A percentile compares a stretch with the other conserved stretches of the same genome.
Conservation (phyloP, 768 basidiomycete species). For the Russula foetens region DNA sequence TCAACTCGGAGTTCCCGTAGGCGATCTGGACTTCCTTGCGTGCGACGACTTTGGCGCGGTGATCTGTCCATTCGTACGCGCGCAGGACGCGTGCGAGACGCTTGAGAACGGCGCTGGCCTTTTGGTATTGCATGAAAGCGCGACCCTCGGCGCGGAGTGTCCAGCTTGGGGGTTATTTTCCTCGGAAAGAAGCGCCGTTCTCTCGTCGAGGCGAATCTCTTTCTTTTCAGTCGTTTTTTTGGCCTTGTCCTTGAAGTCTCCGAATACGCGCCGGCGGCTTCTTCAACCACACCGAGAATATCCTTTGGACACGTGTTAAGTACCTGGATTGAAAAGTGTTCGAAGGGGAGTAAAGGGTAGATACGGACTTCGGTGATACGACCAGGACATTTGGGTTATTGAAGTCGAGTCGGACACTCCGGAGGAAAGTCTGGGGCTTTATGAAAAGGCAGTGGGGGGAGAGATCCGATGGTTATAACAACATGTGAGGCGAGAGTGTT, state of each 20-base stretch:
- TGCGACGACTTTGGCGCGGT: conserved; percentile 38
- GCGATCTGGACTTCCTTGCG: conserved; percentile 50
- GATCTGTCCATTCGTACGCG: conserved; percentile 84
- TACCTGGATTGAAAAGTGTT: conserved; percentile 36
- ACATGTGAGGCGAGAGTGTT: no score
- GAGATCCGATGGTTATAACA: no score
- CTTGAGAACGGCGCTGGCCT: conserved; percentile 81
- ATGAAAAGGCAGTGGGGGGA: no score
- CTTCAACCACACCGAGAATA: no score
- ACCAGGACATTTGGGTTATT: no score
- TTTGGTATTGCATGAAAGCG: conserved; percentile 84
- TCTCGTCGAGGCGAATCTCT: conserved; percentile 89
- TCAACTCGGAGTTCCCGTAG: no score
- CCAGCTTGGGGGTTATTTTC: conserved; percentile 93
- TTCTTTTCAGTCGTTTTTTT: no score
- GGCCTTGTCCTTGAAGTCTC: no score
- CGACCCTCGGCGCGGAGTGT: conserved; percentile 83
- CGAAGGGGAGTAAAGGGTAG: background rate
- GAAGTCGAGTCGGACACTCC: no score
- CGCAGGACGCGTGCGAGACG: conserved; percentile 69
- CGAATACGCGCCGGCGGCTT: no score
- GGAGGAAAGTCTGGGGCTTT: no score
- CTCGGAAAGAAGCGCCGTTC: conserved; percentile 66
- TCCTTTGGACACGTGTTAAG: conserved; percentile 97
- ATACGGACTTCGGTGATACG: no score